A percentile compares a stretch with the other conserved stretches of the same genome.
Conservation (phyloP, 2,329 filamentous ascomycete species). For the Xylaria sp. region DNA sequence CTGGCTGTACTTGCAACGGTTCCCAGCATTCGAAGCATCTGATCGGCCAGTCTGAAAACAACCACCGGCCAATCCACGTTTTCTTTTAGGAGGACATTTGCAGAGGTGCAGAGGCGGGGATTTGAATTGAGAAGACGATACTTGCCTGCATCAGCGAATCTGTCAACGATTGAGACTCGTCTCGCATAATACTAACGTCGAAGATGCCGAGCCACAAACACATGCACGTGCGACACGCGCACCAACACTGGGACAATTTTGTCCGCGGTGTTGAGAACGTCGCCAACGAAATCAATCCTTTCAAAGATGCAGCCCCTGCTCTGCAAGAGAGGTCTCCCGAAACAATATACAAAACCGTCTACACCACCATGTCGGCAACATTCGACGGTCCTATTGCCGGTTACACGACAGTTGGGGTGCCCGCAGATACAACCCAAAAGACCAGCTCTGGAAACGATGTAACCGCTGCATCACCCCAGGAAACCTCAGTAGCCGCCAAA, state of each 20-base stretch:
- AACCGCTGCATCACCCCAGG: slow-evolving; percentile 26
- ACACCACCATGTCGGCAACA: slow-evolving; percentile 55
- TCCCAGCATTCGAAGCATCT: background rate
- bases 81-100: slow-evolving; percentile 23
- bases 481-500: slow-evolving; percentile 25
- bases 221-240: slow-evolving; percentile 43
- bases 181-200: background rate
- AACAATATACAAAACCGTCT: slow-evolving; percentile 54
- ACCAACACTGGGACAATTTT: slow-evolving; percentile 43
- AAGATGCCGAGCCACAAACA: slow-evolving; percentile 42
- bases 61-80: slow-evolving; percentile 8
- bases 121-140: slow-evolving; percentile 15
- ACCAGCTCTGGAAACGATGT: slow-evolving; percentile 20
- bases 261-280: slow-evolving; percentile 47
- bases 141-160: background rate
- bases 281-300: slow-evolving; percentile 46
- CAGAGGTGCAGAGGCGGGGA: slow-evolving; percentile 23
- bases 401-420: slow-evolving; percentile 52
- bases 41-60: slow-evolving; percentile 8
- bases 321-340: slow-evolving; percentile 41
- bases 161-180: slow-evolving; percentile 7
- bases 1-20: background rate
- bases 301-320: slow-evolving; percentile 37
- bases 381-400: slow-evolving; percentile 58
- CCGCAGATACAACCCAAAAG: slow-evolving; percentile 42